phyloP scores from a whole-genome alignment of 2,329 filamentous ascomycete species.

The Cladophialophora exuberans region DNA sequence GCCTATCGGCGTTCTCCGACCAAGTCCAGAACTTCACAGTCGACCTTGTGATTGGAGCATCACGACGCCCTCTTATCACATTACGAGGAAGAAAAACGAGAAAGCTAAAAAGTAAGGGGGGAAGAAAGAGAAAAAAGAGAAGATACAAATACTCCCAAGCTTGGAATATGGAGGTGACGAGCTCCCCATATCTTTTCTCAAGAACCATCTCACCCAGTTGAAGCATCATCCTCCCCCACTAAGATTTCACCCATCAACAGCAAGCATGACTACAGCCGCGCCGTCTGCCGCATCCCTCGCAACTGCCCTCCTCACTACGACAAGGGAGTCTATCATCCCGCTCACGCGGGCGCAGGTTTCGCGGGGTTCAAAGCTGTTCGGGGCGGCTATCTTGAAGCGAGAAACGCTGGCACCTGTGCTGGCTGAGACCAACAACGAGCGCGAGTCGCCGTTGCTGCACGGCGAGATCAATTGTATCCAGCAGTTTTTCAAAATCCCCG shows the following conservation, averaged over 20 bases:
- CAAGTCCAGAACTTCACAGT: neutral
- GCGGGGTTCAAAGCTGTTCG: conserved; percentile 61
- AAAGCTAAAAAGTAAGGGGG: no score
- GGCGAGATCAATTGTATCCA: conserved; percentile 66
- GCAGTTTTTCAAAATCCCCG: conserved; percentile 54
- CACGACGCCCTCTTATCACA: neutral
- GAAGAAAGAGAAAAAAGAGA: no score
- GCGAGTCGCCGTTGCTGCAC: conserved; percentile 58
- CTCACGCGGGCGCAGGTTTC: conserved; percentile 55
- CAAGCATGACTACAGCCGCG: neutral
- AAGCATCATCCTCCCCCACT: neutral
- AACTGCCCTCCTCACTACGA: conserved; percentile 20
- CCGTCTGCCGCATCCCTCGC: conserved; percentile 17
- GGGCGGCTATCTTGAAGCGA: conserved; percentile 57
- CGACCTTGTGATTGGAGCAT: neutral
- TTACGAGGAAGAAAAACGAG: neutral
- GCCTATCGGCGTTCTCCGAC: no score
- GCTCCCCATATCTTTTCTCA: neutral
- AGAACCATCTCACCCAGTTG: neutral
- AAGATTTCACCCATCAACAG: neutral
- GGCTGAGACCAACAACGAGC: conserved; percentile 61
- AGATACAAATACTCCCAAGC: neutral
- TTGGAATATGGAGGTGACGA: neutral
- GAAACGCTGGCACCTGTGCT: conserved; percentile 48
- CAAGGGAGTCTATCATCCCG: conserved; percentile 54